These are phyloP conservation scores for Zygosaccharomyces gambellarensis DNA, from an alignment of 805 yeast genomes.

Conservation along the genomic window DNA sequence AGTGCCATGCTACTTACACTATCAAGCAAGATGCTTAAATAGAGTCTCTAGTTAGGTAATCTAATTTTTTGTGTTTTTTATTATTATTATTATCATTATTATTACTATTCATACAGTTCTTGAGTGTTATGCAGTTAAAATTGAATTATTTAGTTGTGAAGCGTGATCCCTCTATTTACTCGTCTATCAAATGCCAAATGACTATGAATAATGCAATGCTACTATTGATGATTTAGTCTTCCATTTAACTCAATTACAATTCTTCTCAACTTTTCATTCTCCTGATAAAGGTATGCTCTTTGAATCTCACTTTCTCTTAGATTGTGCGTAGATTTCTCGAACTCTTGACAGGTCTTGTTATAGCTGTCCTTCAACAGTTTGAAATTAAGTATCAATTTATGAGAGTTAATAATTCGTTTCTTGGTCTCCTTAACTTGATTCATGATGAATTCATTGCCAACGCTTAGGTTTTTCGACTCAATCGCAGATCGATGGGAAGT, in stretches of 20 bases:
- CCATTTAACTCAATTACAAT: slow-evolving; percentile 5
- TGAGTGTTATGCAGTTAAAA: not conserved
- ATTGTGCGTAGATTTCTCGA: slow-evolving; percentile 32
- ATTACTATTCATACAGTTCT: not conserved
- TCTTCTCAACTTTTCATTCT: slow-evolving; percentile 33
- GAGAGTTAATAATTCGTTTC: slow-evolving; percentile 32
- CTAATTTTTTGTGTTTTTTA: not conserved
- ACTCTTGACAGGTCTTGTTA: slow-evolving; percentile 32
- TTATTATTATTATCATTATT: not conserved
- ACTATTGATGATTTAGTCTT: not conserved
- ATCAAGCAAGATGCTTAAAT: slow-evolving; percentile 34
- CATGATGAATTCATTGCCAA: slow-evolving; percentile 31
- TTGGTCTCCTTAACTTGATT: slow-evolving; percentile 31
- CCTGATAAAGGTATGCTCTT: slow-evolving; percentile 36
- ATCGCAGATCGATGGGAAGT: not conserved
- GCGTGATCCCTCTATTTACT: not conserved
- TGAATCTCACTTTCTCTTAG: slow-evolving; percentile 37
- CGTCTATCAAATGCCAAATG: not conserved
- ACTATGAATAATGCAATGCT: not conserved
- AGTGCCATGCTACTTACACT: slow-evolving; percentile 93
- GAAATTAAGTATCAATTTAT: slow-evolving; percentile 32
- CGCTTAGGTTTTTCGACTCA: slow-evolving; percentile 10
- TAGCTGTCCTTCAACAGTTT: slow-evolving; percentile 33
- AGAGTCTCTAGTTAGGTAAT: slow-evolving; percentile 1
- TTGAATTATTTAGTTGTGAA: not conserved